Evolutionary conservation across 345 rosid genomes (phyloP), one percentile per base, ranked within the genome.

Genomic region (Brassica nigra): DNA sequence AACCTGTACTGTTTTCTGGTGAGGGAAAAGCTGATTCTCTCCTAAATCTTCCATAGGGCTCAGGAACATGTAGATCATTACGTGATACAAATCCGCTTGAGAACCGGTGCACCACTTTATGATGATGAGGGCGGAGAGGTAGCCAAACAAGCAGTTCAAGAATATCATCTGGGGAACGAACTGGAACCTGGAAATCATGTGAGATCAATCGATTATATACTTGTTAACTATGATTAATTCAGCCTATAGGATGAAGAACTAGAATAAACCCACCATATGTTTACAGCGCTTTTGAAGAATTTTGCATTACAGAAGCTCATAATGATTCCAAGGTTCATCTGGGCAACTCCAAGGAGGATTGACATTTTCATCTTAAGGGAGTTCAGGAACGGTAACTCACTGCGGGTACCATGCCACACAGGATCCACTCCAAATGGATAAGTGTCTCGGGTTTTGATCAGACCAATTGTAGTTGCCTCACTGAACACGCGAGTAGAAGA

Each of bases 281-380:
- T 95, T 64, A 95, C 11, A 59, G 85, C 61, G 49, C 80, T 89
- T 79, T 76, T 52, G 49, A 93, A 95, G 88, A 90, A 95, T 69
- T 33, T 69, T 71, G 98, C 99, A 86, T 95, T 95, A 75, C 86
- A 90, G 81, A 76, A 95, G 86, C 99, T 95, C 89, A 93, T 74
- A 57, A 95, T 78, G 77, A 93, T 91, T 74, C 98, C 99, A 47
- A 95, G 99, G 86, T 95, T 91, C 99, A 95, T 95, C 80, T 93
- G 99, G 70, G 95, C 79, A 78, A 95, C 97, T 83, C 99, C 99
- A 52, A 93, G 84, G 72, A 95, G 97, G 81, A 93, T 95, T 30
- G 99, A 95, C 97, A 95, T 89, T 89, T 95, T 93, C 99, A 95
- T 95, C 91, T 95, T 93, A 80, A 95, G 83, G 20, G 99, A 95